Conservation (phyloP, 257 asterid species). For the Verbascum thapsus region DNA sequence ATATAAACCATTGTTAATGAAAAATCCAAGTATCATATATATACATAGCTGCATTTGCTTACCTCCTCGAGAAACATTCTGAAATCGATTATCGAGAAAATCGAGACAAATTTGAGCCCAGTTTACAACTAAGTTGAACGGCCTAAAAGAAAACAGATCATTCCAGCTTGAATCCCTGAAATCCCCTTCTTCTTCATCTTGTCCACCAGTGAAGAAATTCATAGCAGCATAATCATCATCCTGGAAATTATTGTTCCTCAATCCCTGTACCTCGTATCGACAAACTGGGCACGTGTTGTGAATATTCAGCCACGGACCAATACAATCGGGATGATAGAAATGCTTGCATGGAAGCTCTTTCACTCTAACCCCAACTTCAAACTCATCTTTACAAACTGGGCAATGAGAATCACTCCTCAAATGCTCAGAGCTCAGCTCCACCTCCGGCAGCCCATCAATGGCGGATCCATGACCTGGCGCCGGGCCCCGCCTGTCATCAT, state of each 20-base stretch:
- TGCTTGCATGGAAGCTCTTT: conserved; percentile 84
- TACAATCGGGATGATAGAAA: conserved; percentile 72
- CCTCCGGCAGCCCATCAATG: conserved; percentile 50
- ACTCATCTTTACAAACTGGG: conserved; percentile 89
- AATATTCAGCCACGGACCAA: conserved; percentile 75
- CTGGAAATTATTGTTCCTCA: conserved; percentile 24
- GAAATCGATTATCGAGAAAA: conserved; percentile 41
- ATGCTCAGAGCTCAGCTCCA: conserved; percentile 41
- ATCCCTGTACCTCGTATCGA: conserved; percentile 54
- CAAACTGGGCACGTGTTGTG: conserved; percentile 89
- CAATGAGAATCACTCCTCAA: conserved; percentile 53
- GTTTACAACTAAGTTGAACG: conserved; percentile 50
- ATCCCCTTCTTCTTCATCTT: conserved; percentile 30
- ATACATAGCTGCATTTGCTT: too few relatives aligned
- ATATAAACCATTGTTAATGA: too few relatives aligned
- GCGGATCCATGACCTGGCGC: conserved; percentile 43
- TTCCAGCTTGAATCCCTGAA: conserved; percentile 52
- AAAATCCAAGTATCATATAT: too few relatives aligned
- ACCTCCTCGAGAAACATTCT: conserved; percentile 46
- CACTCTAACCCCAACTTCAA: conserved; percentile 58
- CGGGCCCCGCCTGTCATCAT: conserved; percentile 46
- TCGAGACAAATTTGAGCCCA: conserved; percentile 48
- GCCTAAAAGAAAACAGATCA: conserved; percentile 55
- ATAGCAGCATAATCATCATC: too few relatives aligned
- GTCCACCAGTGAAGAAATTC: too few relatives aligned